Percentiles rank a stretch among this genome's conserved stretches.
Evolutionary conservation across 495 filamentous ascomycete species (phyloP).

Genomic region (Xylaria longipes): DNA sequence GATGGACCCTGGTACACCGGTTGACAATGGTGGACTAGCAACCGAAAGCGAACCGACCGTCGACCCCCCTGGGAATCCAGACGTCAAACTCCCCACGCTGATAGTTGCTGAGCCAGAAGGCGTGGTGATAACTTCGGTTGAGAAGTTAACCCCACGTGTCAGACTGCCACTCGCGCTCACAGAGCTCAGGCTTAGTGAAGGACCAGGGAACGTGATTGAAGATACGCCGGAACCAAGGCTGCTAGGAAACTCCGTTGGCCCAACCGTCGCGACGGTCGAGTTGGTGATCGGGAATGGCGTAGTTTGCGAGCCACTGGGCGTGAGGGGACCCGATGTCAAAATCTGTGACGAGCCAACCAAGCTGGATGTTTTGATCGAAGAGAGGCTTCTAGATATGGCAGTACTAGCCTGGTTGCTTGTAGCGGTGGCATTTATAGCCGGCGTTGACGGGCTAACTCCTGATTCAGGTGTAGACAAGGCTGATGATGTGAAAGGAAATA

Average conservation of each 20-base stretch:
- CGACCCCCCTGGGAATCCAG: background rate
- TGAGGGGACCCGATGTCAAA: background rate
- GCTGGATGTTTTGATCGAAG: conserved; percentile 1
- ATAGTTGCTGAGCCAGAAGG: background rate
- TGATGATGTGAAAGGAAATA: conserved; percentile 1
- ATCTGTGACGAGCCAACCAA: background rate
- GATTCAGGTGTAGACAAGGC: background rate
- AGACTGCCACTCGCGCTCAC: conserved; percentile 12
- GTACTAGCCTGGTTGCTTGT: background rate
- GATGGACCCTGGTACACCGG: background rate
- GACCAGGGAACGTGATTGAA: background rate
- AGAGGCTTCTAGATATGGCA: background rate
- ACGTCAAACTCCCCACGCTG: background rate
- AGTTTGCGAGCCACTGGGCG: conserved; percentile 12
- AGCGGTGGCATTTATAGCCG: background rate
- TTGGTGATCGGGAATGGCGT: conserved; percentile 37
- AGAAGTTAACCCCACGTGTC: background rate
- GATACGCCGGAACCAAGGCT: background rate
- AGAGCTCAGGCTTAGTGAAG: conserved; percentile 8
- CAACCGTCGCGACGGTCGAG: conserved; percentile 23
- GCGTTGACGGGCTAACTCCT: background rate
- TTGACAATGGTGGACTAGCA: background rate
- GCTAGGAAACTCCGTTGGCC: conserved; percentile 8
- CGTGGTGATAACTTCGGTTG: conserved; percentile 8
- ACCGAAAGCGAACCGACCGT: conserved; percentile 5